Evolutionary conservation across 2,329 filamentous ascomycete species (phyloP).

Genomic region (Phialophora chinensis): DNA sequence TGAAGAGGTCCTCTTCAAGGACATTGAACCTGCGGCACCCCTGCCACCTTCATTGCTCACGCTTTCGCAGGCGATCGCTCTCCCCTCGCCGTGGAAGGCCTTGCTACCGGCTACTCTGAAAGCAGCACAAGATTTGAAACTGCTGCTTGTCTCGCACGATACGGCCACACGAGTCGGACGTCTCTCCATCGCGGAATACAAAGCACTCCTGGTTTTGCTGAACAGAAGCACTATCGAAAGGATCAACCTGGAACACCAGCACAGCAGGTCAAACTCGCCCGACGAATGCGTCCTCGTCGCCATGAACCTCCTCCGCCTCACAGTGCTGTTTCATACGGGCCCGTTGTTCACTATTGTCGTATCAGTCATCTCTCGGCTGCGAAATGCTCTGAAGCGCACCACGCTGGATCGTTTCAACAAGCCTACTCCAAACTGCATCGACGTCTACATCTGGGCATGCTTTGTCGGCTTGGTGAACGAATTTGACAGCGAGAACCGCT

Average conservation of each 20-base stretch:
- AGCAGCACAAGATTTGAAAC: constrained; percentile 17
- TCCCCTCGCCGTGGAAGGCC: neutral
- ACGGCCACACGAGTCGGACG: constrained; percentile 6
- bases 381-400: constrained; percentile 6
- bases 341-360: constrained; percentile 19
- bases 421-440: neutral
- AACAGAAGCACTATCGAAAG: constrained; percentile 19
- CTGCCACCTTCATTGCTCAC: constrained; percentile 1
- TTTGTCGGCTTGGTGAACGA: constrained; percentile 21
- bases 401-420: neutral
- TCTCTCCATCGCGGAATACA: constrained; percentile 22
- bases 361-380: constrained; percentile 18
- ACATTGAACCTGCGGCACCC: neutral
- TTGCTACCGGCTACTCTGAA: constrained; percentile 11
- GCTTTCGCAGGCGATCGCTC: neutral
- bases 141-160: constrained; percentile 22
- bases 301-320: constrained; percentile 25
- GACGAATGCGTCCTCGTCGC: constrained; percentile 20
- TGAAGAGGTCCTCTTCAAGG: constrained; percentile 19
- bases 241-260: constrained; percentile 11
- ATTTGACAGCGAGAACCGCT: constrained; percentile 12
- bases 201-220: constrained; percentile 17
- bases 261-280: neutral
- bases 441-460: constrained; percentile 23
- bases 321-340: constrained; percentile 15